Evolutionary conservation across 495 filamentous ascomycete genomes (phyloP), one percentile per base, ranked within the genome.

Genomic region (Tuber indicum): DNA sequence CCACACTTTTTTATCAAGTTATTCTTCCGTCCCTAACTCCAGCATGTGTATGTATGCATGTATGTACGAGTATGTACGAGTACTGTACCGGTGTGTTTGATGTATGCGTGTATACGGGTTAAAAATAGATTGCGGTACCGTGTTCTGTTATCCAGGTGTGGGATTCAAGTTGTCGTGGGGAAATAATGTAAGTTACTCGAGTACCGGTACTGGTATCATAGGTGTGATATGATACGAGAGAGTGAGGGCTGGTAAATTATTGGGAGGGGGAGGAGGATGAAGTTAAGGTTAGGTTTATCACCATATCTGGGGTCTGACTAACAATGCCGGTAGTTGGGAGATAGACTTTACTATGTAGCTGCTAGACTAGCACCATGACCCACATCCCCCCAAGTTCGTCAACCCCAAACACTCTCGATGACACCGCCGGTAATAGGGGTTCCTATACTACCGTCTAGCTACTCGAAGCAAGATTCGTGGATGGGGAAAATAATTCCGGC

Each of bases 281-380:
- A 26, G 49, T 58, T 3, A 58, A 73, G 70, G 26, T 74, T 71
- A 72, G 70, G 66, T 58, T 72, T 62, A 43, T 70, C 75, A 73
- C 70, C 46, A 44, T 73, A 26, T 58, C 9, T n/a, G 2, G 4
- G 0, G 23, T 21, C 49, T 58, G 49, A 58, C 49, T 58, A 58
- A 58, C 49, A n/a, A 58, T 58, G 39, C 43, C 43, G 43, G 43
- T 44, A 23, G 47, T 52, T n/a, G 19, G 0, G 47, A 23, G 47
- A 52, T 52, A 0, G 46, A 47, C 46, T 47, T 47, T 47, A 41
- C 4, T 2, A 41, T 41, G 4, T 41, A 41, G 4, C 39, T 41
- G 39, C 39, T 41, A 41, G 4, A 5, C 39, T 41, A 2, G 4
- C 39, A 41, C 4, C 39, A 41, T 41, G 39, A 41, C 39, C 19